phyloP scores from a whole-genome alignment of 768 basidiomycete genomes.

The Floccularia luteovirens region DNA sequence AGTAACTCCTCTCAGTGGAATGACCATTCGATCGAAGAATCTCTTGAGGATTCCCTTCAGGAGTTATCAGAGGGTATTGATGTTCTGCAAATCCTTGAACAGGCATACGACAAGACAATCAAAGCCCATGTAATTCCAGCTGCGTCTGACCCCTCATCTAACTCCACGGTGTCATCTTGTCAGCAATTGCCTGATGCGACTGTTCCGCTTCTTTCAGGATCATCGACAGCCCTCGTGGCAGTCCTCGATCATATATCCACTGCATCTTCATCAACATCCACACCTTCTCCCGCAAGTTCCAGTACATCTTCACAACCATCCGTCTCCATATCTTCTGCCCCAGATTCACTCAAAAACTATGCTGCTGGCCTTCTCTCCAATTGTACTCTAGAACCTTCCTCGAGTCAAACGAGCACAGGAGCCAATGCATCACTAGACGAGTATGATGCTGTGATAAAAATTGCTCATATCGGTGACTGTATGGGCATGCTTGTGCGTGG shows the following conservation, averaged over 20 bases:
- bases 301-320: slow-evolving; percentile 1
- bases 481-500: slow-evolving; percentile 82
- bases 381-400: not conserved
- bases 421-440: too few relatives aligned
- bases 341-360: too few relatives aligned
- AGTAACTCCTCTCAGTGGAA: too few relatives aligned
- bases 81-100: slow-evolving; percentile 60
- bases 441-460: slow-evolving; percentile 58
- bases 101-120: slow-evolving; percentile 60
- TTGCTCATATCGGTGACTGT: slow-evolving; percentile 85
- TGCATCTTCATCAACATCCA: slow-evolving; percentile 1
- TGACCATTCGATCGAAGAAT: slow-evolving; percentile 11
- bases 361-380: not conserved
- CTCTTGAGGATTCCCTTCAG: slow-evolving; percentile 35
- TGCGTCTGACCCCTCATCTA: not conserved
- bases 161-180: too few relatives aligned
- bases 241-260: slow-evolving; percentile 41
- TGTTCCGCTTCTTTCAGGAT: slow-evolving; percentile 46
- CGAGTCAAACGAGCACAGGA: too few relatives aligned
- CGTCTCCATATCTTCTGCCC: not conserved
- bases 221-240: slow-evolving; percentile 62
- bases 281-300: not conserved
- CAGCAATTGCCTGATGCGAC: slow-evolving; percentile 8
- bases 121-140: slow-evolving; percentile 44
- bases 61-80: slow-evolving; percentile 67